Evolutionary conservation across 352 stramenopile genomes (phyloP).

Genomic region (Halophytophthora polymorphica): DNA sequence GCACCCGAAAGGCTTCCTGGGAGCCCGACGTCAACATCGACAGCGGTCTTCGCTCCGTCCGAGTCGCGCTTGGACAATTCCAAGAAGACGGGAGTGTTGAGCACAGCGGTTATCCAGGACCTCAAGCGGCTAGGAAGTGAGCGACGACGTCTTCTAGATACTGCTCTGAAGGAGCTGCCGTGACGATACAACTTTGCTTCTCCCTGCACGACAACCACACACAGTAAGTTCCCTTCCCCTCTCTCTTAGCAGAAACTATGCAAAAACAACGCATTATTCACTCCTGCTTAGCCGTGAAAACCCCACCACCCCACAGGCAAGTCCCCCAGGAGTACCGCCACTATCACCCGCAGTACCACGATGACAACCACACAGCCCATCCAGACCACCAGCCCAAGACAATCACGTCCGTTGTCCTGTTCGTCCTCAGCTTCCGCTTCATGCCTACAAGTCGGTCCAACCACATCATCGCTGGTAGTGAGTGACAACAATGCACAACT

Average conservation of each 20-base stretch:
- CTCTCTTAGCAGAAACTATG: no score
- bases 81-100: not conserved
- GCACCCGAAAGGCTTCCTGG: slow-evolving; percentile 8
- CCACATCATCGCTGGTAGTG: slow-evolving; percentile 1
- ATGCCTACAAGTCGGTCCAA: not conserved
- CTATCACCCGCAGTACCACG: not conserved
- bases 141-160: slow-evolving; percentile 18
- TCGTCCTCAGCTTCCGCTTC: not conserved
- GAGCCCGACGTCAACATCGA: not conserved
- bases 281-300: not conserved
- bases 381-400: not conserved
- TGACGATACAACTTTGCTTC: not conserved
- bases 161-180: slow-evolving; percentile 25
- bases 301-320: not conserved
- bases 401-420: not conserved
- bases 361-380: not conserved
- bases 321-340: not conserved
- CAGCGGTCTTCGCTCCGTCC: no score
- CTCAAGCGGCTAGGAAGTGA: slow-evolving; percentile 19
- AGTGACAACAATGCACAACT: slow-evolving; percentile 2
- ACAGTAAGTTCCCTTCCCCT: no score
- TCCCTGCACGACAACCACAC: no score
- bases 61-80: no score
- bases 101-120: slow-evolving; percentile 12
- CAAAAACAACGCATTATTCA: no score